Conservation (phyloP, 2,329 filamentous ascomycete species). For the Phyllosticta citrichinensis region DNA sequence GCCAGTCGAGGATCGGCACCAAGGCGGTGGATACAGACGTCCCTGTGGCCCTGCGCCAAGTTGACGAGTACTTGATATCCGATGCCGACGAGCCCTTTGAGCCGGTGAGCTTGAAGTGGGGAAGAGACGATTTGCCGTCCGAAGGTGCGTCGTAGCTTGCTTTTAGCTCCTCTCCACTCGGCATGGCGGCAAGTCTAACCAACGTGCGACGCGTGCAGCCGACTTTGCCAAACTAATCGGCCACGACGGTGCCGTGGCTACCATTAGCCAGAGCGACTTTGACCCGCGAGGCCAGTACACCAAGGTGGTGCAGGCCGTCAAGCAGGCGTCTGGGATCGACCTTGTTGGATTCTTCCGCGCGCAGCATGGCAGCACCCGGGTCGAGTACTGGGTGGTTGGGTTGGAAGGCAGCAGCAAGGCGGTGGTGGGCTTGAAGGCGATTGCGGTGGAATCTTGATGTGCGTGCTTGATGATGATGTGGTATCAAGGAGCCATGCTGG, state of each 20-base stretch:
- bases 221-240: slow-evolving; percentile 61
- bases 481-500: background rate
- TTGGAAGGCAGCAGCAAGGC: slow-evolving; percentile 47
- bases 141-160: slow-evolving; percentile 18
- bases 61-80: slow-evolving; percentile 59
- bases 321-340: slow-evolving; percentile 43
- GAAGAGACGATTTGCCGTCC: slow-evolving; percentile 45
- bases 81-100: slow-evolving; percentile 83
- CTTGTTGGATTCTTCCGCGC: slow-evolving; percentile 70
- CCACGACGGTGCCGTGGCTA: slow-evolving; percentile 49
- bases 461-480: background rate
- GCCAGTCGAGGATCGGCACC: slow-evolving; percentile 20
- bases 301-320: slow-evolving; percentile 58
- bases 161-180: slow-evolving; percentile 19
- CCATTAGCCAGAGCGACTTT: slow-evolving; percentile 60
- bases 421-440: slow-evolving; percentile 68
- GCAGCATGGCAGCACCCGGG: slow-evolving; percentile 49
- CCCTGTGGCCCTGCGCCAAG: slow-evolving; percentile 36
- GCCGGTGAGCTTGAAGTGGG: slow-evolving; percentile 58
- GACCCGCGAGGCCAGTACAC: slow-evolving; percentile 62
- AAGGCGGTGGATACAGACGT: slow-evolving; percentile 43
- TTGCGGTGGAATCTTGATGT: slow-evolving; percentile 55
- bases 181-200: slow-evolving; percentile 22
- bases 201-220: slow-evolving; percentile 34
- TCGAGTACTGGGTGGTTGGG: slow-evolving; percentile 72